Percentiles rank a stretch among this genome's conserved stretches.
These are phyloP conservation scores for Leucosporidium yakuticum DNA, from an alignment of 768 basidiomycete species.

Conservation along the genomic window DNA sequence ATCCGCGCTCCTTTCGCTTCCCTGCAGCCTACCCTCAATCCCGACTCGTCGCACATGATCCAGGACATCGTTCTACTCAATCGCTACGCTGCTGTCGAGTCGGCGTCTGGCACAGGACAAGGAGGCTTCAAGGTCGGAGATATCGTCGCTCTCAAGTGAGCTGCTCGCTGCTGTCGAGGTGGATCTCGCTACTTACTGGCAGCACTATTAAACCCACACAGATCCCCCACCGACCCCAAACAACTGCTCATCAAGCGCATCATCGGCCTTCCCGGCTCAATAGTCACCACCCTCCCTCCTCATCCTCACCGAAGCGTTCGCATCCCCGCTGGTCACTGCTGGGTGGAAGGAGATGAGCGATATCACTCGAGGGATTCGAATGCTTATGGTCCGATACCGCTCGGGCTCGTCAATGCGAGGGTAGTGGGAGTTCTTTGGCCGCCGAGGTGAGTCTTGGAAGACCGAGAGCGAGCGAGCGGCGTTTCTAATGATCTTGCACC, in stretches of 20 bases:
- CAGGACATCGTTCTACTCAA: constrained; percentile 38
- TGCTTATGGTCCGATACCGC: constrained; percentile 34
- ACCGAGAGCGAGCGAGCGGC: background rate
- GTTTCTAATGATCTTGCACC: background rate
- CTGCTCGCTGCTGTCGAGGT: background rate
- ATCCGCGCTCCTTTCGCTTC: background rate
- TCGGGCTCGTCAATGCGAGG: constrained; percentile 22
- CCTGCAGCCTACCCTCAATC: constrained; percentile 39
- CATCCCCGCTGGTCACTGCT: constrained; percentile 25
- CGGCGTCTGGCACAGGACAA: background rate
- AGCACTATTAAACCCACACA: background rate
- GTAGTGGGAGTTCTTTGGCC: constrained; percentile 32
- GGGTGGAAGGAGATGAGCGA: constrained; percentile 39
- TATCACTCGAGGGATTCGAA: constrained; percentile 36
- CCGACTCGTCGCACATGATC: constrained; percentile 33
- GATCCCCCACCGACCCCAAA: constrained; percentile 28
- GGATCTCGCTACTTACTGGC: background rate
- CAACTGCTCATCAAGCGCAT: constrained; percentile 37
- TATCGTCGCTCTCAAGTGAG: constrained; percentile 35
- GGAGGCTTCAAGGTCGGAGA: constrained; percentile 32
- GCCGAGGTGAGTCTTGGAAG: constrained; percentile 7
- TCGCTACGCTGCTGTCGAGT: constrained; percentile 17
- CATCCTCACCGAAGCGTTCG: constrained; percentile 4
- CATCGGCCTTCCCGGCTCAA: constrained; percentile 35
- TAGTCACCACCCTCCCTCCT: constrained; percentile 33